A percentile compares a stretch with the other conserved stretches of the same genome.
Evolutionary conservation across 805 yeast species (phyloP).

Genomic region (Starmerella khaoyaiensis): DNA sequence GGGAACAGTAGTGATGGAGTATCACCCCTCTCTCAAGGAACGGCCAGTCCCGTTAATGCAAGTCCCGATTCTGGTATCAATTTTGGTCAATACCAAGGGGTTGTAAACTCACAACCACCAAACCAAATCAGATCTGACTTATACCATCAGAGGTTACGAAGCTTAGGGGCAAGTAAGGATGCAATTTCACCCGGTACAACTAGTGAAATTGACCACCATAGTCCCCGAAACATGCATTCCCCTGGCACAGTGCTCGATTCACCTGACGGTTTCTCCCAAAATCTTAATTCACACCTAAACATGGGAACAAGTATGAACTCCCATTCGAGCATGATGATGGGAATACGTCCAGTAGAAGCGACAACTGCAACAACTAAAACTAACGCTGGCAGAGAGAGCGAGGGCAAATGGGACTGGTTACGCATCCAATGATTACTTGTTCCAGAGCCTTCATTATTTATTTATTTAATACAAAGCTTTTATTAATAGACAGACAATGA

Average conservation of each 20-base stretch:
- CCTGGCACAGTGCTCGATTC: no score
- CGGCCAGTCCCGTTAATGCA: no score
- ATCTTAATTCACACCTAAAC: neutral
- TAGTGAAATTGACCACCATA: neutral
- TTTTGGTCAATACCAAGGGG: no score
- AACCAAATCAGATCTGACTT: neutral
- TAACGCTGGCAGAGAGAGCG: slow-evolving; percentile 7
- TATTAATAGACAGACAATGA: no score
- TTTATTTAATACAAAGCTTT: no score
- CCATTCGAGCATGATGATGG: slow-evolving; percentile 20
- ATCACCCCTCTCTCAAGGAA: no score
- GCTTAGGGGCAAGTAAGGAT: slow-evolving; percentile 6
- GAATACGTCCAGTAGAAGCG: slow-evolving; percentile 23
- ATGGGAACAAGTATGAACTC: no score
- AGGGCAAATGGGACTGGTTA: slow-evolving; percentile 25
- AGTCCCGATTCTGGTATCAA: no score
- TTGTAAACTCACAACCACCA: no score
- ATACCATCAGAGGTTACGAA: slow-evolving; percentile 9
- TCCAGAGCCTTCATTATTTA: no score
- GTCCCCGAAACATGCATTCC: neutral
- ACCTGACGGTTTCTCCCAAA: no score
- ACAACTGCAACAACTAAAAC: slow-evolving; percentile 16
- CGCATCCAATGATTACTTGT: slow-evolving; percentile 8
- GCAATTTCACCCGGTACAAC: neutral
- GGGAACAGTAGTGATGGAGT: no score